Conservation (phyloP, 192 early-diverging fungal species). For the Coemansia biformis region DNA sequence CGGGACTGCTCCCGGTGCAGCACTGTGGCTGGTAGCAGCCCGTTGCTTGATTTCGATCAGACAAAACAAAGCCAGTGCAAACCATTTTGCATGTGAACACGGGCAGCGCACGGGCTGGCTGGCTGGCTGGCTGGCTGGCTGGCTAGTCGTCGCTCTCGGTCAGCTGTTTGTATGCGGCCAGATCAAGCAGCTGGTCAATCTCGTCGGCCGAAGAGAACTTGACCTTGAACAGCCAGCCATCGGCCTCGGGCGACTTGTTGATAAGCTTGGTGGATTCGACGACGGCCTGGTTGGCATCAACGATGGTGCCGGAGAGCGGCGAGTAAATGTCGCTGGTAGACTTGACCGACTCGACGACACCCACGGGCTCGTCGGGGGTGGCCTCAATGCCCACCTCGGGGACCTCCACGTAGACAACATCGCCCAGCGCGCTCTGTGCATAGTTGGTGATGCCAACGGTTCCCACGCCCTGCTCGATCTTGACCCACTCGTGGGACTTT, state of each 20-base stretch:
- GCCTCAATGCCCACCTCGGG: slow-evolving; percentile 64
- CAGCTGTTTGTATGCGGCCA: slow-evolving; percentile 61
- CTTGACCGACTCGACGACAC: slow-evolving; percentile 92
- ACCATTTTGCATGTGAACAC: too few relatives aligned
- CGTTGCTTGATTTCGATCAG: too few relatives aligned
- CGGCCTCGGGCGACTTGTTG: slow-evolving; percentile 66
- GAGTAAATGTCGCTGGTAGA: slow-evolving; percentile 89
- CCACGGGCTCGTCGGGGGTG: slow-evolving; percentile 57
- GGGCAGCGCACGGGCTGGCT: neutral
- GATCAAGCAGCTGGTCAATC: slow-evolving; percentile 66
- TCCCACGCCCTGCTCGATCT: slow-evolving; percentile 64
- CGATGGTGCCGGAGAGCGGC: slow-evolving; percentile 76
- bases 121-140: too few relatives aligned
- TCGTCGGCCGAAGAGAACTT: slow-evolving; percentile 64
- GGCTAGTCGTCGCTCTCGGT: slow-evolving; percentile 40
- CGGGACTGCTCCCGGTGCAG: too few relatives aligned
- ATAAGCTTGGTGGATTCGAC: slow-evolving; percentile 67
- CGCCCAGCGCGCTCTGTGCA: slow-evolving; percentile 85
- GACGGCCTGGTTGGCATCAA: slow-evolving; percentile 69
- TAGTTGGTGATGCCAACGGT: slow-evolving; percentile 91
- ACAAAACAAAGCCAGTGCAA: too few relatives aligned
- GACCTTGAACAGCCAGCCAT: slow-evolving; percentile 93
- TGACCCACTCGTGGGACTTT: slow-evolving; percentile 89
- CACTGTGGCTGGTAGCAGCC: too few relatives aligned
- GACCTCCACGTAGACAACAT: slow-evolving; percentile 91